Base-by-base conservation (phyloP, 139 green algal species). In the Chlamydomonas sphaeroides region DNA sequence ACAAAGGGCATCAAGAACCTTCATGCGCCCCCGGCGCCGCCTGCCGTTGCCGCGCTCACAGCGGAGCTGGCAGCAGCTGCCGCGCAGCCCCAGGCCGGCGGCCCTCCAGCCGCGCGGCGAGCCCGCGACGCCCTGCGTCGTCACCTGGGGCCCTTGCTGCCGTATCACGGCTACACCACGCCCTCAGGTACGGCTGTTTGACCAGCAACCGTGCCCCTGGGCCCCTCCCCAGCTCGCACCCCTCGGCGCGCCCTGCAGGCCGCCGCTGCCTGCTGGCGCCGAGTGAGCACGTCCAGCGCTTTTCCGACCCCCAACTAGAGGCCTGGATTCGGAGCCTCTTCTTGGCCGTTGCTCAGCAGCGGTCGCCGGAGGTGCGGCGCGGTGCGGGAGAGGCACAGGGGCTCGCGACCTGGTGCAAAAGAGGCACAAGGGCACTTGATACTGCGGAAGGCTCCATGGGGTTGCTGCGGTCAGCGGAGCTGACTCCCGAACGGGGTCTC, bases 281-380 rank as follows among this genome's bases (percentile, higher is more conserved):
- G 5, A 21, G n/a, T 0, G 39, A 61, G 1, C n/a, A 5, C 18
- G 74, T 70, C 0, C 74, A 62, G 18, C 59, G 74, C 35, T 45
- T 80, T 6, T 17, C 5, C 11, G 57, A 70, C 4, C 39, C 73
- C 20, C 48, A 39, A 39, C 59, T 70, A 18, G 57, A 61, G 30
- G 38, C 73, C 7, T 69, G 33, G n/a, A 25, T 25, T 6, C 23
- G 2, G 3, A 25, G 23, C 17, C 21, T 80, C 17, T 80, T 80
- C 59, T 5, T 14, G 3, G 51, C 56, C 28, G 56, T 70, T 1
- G 74, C 61, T 25, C 6, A 70, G 15, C 74, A 80, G 74, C 59
- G 61, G n/a, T 38, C 56, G 59, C 74, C 74, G 35, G 38, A 61
- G 59, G 74, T 80, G 26, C 5, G n/a, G n/a, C n/a, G n/a, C n/a